phyloP scores from a whole-genome alignment of 495 filamentous ascomycete species.

The Hypoxylon cercidicola region DNA sequence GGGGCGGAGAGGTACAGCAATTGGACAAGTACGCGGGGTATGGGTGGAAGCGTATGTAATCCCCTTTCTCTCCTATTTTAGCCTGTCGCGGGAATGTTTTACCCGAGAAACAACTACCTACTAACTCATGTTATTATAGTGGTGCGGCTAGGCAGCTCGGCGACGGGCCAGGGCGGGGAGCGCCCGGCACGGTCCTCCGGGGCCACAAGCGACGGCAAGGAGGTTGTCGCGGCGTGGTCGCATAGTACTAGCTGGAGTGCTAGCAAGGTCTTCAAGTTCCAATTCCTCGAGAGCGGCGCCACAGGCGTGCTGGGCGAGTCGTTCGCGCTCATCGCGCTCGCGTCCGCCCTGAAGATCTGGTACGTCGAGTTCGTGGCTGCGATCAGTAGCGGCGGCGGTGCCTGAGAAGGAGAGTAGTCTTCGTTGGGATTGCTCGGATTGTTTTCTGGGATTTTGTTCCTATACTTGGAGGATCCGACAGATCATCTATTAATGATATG shows the following conservation, averaged over 20 bases:
- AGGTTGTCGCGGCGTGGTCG: conserved; percentile 40
- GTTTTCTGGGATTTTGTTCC: no score
- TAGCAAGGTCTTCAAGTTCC: conserved; percentile 40
- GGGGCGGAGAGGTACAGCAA: conserved; percentile 37
- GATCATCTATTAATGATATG: no score
- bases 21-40: conserved; percentile 22
- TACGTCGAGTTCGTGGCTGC: conserved; percentile 15
- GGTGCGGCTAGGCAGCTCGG: conserved; percentile 29
- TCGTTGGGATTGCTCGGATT: no score
- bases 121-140: conserved; percentile 1
- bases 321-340: conserved; percentile 33
- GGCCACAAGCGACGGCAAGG: conserved; percentile 43
- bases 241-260: conserved; percentile 28
- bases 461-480: no score
- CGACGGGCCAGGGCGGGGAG: conserved; percentile 20
- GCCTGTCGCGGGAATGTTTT: no score
- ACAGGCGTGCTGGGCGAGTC: conserved; percentile 42
- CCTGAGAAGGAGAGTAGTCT: no score
- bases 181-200: conserved; percentile 25
- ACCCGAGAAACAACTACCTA: no score
- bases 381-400: not conserved
- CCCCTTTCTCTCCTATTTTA: no score
- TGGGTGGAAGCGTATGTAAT: conserved; percentile 37
- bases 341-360: conserved; percentile 40
- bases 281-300: conserved; percentile 41